Evolutionary conservation across 2,329 filamentous ascomycete genomes (phyloP), one percentile per base, ranked within the genome.

Genomic region (Plenodomus lindquistii): DNA sequence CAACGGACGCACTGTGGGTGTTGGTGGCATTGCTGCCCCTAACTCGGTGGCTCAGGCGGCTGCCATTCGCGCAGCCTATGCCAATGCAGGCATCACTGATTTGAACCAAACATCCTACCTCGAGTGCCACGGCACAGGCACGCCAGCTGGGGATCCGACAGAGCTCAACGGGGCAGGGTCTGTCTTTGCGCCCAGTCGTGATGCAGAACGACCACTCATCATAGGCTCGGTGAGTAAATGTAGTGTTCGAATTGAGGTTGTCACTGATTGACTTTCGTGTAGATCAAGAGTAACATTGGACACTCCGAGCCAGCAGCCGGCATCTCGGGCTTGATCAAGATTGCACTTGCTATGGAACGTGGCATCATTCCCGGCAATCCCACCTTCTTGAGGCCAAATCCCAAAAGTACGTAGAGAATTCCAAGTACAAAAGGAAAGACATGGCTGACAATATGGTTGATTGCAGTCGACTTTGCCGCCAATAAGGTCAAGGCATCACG

Each of bases 111-210:
- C 53, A 2, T 46, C 22, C 8, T 72, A 66, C 22, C 55, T 74
- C 2, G 74, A 76, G 50, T 66, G 64, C 3, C 74, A 76, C 46
- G 57, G 57, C 2, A 61, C 62, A 8, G 82, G 82, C 2, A 85
- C 83, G 1, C 74, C 77, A 34, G 80, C 77, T 2, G 81, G 82
- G 2, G 63, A 66, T 27, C 55, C 60, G n/a, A n/a, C n/a, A n/a
- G n/a, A n/a, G n/a, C n/a, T n/a, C n/a, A n/a, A n/a, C n/a, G n/a
- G n/a, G n/a, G n/a, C n/a, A n/a, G n/a, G n/a, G n/a, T n/a, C n/a
- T n/a, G n/a, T n/a, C n/a, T n/a, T n/a, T n/a, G n/a, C n/a, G n/a
- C n/a, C n/a, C n/a, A n/a, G n/a, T n/a, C n/a, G n/a, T n/a, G n/a
- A n/a, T n/a, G n/a, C n/a, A n/a, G n/a, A n/a, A n/a, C n/a, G n/a